A percentile compares a stretch with the other conserved stretches of the same genome.
Conservation (phyloP, 2,329 filamentous ascomycete genomes). For the Aquanectria penicillioides region DNA sequence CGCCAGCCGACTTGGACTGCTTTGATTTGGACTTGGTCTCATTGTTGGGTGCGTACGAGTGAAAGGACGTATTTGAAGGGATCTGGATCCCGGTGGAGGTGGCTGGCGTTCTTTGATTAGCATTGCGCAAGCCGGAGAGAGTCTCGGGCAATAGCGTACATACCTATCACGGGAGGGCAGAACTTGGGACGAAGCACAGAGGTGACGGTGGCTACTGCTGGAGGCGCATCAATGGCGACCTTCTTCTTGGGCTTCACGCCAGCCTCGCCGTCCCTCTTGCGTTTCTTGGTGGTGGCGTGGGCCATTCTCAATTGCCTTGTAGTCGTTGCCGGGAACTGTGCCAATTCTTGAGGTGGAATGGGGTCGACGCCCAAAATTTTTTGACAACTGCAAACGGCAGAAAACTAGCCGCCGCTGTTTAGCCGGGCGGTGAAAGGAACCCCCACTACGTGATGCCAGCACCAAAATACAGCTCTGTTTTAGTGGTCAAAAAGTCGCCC, state of each 20-base stretch:
- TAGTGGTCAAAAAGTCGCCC: neutral
- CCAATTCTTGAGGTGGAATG: slow-evolving; percentile 38
- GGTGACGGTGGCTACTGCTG: slow-evolving; percentile 55
- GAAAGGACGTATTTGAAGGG: slow-evolving; percentile 53
- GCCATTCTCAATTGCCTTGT: slow-evolving; percentile 46
- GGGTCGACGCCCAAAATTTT: slow-evolving; percentile 37
- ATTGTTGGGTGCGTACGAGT: slow-evolving; percentile 58
- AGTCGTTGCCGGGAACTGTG: slow-evolving; percentile 18
- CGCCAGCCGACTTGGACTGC: slow-evolving; percentile 51
- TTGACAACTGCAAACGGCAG: slow-evolving; percentile 39
- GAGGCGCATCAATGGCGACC: slow-evolving; percentile 56
- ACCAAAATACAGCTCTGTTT: slow-evolving; percentile 1
- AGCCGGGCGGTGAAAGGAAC: slow-evolving; percentile 38
- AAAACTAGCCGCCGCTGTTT: slow-evolving; percentile 40
- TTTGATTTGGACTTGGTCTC: slow-evolving; percentile 47
- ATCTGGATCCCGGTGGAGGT: slow-evolving; percentile 50
- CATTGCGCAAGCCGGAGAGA: slow-evolving; percentile 8
- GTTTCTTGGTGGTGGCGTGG: slow-evolving; percentile 58
- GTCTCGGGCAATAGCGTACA: slow-evolving; percentile 19
- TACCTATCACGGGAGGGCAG: slow-evolving; percentile 66
- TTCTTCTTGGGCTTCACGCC: slow-evolving; percentile 60
- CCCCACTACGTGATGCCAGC: slow-evolving; percentile 18
- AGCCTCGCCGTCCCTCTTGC: slow-evolving; percentile 60
- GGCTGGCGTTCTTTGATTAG: slow-evolving; percentile 44
- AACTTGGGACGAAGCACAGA: slow-evolving; percentile 56